Conservation (phyloP, 2,329 filamentous ascomycete genomes). For the Hymenoscyphus albidus region DNA sequence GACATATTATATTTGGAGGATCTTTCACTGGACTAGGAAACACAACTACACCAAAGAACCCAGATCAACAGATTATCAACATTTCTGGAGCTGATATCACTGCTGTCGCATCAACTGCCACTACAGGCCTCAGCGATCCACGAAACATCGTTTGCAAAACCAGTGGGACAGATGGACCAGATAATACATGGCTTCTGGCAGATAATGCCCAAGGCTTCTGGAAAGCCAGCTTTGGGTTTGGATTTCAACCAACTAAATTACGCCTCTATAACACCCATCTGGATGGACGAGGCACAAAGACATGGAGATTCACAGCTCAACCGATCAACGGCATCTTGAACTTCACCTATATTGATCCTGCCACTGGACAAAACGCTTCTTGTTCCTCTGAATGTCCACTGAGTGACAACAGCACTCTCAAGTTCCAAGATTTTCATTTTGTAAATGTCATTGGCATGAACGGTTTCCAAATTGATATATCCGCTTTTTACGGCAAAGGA, state of each 20-base stretch:
- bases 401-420: conserved; percentile 59
- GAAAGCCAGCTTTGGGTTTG: conserved; percentile 78
- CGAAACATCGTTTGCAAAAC: conserved; percentile 79
- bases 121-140: conserved; percentile 67
- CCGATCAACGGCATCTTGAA: conserved; percentile 94
- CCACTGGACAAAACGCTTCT: conserved; percentile 59
- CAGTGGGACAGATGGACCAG: conserved; percentile 59
- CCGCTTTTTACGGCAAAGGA: conserved; percentile 79
- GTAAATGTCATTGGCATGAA: conserved; percentile 87
- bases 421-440: conserved; percentile 87
- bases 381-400: conserved; percentile 87
- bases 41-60: conserved; percentile 60
- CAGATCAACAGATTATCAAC: conserved; percentile 78
- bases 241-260: conserved; percentile 81
- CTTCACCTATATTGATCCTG: conserved; percentile 80
- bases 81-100: conserved; percentile 73
- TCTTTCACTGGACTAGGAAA: conserved; percentile 87
- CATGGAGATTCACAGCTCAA: conserved; percentile 79
- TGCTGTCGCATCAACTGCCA: conserved; percentile 57
- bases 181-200: conserved; percentile 76
- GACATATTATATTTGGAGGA: conserved; percentile 88
- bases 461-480: conserved; percentile 78
- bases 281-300: conserved; percentile 81
- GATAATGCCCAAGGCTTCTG: conserved; percentile 76
- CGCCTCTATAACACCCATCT: conserved; percentile 83